Conservation (phyloP, 2,329 filamentous ascomycete species). For the Aureobasidium sp. region DNA sequence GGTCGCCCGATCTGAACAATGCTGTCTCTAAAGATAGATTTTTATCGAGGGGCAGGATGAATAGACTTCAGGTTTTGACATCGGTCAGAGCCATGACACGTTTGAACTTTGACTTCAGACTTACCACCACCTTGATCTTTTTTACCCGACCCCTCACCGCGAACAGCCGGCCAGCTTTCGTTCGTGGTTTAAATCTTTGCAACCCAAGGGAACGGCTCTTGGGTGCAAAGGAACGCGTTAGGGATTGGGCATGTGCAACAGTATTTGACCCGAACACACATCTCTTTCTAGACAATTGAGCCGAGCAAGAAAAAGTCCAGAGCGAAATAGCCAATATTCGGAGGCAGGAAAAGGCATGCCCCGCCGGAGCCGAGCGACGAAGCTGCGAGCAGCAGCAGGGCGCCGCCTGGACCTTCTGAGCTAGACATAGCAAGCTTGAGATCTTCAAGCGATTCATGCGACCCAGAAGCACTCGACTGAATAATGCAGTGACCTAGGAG, state of each 20-base stretch:
- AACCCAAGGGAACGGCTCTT: neutral
- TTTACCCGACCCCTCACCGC: neutral
- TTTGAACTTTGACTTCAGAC: neutral
- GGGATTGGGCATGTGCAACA: neutral
- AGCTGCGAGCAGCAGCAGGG: neutral
- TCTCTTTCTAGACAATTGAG: neutral
- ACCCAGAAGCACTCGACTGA: neutral
- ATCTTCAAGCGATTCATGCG: neutral
- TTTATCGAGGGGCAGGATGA: neutral
- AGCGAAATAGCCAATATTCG: neutral
- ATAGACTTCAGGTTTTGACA: neutral
- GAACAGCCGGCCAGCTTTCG: neutral
- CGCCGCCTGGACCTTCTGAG: neutral
- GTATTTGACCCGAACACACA: neutral
- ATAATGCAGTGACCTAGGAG: neutral
- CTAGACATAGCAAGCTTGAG: neutral
- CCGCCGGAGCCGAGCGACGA: neutral
- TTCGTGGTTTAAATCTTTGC: neutral
- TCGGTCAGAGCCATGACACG: neutral
- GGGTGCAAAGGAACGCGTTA: neutral
- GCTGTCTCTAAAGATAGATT: neutral
- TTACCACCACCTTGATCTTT: neutral
- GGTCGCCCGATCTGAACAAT: neutral
- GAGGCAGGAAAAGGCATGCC: neutral
- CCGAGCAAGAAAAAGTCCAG: neutral